phyloP scores from a whole-genome alignment of 441 rosid species.

The Raphanus hybrid region DNA sequence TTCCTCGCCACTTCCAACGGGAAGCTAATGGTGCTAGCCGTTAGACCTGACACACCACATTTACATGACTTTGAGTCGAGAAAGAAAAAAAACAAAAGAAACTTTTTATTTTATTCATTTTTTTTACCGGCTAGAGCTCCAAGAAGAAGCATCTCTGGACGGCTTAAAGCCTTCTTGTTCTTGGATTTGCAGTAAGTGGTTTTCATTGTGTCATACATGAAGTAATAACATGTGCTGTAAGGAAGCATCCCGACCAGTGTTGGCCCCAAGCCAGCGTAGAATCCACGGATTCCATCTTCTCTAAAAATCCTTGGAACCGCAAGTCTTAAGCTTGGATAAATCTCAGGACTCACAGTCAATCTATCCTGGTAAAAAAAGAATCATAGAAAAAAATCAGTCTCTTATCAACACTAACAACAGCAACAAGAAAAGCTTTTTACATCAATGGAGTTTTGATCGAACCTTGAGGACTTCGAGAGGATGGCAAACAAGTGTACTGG shows the following conservation, averaged over 20 bases:
- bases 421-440: not conserved
- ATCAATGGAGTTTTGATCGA: not conserved
- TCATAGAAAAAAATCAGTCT: slow-evolving; percentile 25
- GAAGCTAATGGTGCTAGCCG: slow-evolving; percentile 95
- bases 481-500: slow-evolving; percentile 91
- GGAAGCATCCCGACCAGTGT: slow-evolving; percentile 98
- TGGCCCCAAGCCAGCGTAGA: slow-evolving; percentile 87
- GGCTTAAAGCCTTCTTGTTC: slow-evolving; percentile 78
- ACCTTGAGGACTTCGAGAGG: slow-evolving; percentile 99
- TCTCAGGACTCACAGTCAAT: slow-evolving; percentile 80
- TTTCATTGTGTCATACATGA: slow-evolving; percentile 87
- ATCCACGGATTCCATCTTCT: slow-evolving; percentile 84
- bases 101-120: not conserved
- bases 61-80: not conserved
- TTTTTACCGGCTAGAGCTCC: slow-evolving; percentile 81
- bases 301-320: slow-evolving; percentile 78
- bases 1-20: slow-evolving; percentile 97
- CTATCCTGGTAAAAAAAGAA: slow-evolving; percentile 70
- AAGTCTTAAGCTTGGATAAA: slow-evolving; percentile 77
- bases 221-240: slow-evolving; percentile 95
- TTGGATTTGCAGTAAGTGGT: slow-evolving; percentile 72
- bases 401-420: slow-evolving; percentile 1
- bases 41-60: slow-evolving; percentile 61
- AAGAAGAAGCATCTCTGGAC: slow-evolving; percentile 85
- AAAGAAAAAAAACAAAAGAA: not conserved